These are phyloP conservation scores for Epichloe elymi DNA, from an alignment of 2,329 filamentous ascomycete species.

Conservation along the genomic window DNA sequence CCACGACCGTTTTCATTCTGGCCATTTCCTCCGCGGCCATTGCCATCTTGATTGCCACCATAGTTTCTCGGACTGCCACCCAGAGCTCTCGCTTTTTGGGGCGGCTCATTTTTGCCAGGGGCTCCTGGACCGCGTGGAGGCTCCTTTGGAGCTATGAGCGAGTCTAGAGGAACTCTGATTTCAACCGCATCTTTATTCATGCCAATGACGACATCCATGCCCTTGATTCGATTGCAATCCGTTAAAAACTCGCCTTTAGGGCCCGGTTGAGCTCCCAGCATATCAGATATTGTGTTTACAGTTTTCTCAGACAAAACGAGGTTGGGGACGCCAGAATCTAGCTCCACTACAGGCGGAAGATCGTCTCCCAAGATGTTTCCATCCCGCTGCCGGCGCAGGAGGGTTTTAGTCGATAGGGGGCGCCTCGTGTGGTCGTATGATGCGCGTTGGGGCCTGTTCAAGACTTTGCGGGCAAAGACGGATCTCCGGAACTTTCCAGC, in stretches of 20 bases:
- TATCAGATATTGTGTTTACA: not conserved
- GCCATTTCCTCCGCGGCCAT: not conserved
- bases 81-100: not conserved
- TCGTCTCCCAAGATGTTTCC: not conserved
- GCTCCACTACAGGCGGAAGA: not conserved
- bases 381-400: not conserved
- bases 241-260: not conserved
- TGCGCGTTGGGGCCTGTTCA: not conserved
- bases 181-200: conserved; percentile 1
- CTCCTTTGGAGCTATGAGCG: not conserved
- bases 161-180: conserved; percentile 1
- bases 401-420: not conserved
- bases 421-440: not conserved
- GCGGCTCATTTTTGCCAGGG: not conserved
- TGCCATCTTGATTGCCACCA: not conserved
- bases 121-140: not conserved
- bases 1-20: not conserved
- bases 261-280: not conserved
- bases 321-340: not conserved
- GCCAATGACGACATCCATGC: conserved; percentile 1
- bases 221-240: not conserved
- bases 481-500: not conserved
- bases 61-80: not conserved
- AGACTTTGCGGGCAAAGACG: not conserved
- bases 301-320: not conserved